Evolutionary conservation across 768 basidiomycete species (phyloP).

Genomic region (Cystofilobasidium capitatum): DNA sequence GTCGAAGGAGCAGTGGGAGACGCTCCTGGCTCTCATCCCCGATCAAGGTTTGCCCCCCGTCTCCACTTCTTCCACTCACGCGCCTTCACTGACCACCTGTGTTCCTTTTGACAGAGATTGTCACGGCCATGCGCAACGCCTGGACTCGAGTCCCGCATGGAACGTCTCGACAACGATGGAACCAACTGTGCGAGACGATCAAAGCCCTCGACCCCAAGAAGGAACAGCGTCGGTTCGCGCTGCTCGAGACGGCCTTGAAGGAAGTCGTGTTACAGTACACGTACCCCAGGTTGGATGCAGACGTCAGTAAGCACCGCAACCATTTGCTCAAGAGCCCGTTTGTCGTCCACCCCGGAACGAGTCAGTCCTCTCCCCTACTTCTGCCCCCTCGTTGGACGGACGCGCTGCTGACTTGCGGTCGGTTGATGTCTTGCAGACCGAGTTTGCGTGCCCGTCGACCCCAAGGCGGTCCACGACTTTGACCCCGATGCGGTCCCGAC

Average conservation of each 20-base stretch:
- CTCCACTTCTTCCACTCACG: not conserved
- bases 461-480: slow-evolving; percentile 62
- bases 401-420: not conserved
- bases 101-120: too few species aligned
- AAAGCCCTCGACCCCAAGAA: not conserved
- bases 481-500: slow-evolving; percentile 81
- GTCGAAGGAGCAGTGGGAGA: slow-evolving; percentile 59
- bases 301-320: slow-evolving; percentile 94
- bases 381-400: not conserved
- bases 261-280: slow-evolving; percentile 88
- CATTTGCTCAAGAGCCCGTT: slow-evolving; percentile 97
- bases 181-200: not conserved
- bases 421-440: slow-evolving; percentile 48
- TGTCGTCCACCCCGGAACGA: slow-evolving; percentile 88
- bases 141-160: not conserved
- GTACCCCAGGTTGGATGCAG: slow-evolving; percentile 90
- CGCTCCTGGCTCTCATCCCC: slow-evolving; percentile 64
- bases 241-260: slow-evolving; percentile 49
- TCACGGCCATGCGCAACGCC: too few species aligned
- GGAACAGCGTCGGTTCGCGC: not conserved
- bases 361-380: slow-evolving; percentile 31
- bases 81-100: not conserved
- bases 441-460: slow-evolving; percentile 87
- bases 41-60: slow-evolving; percentile 43
- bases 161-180: slow-evolving; percentile 6